Conservation (phyloP, 1,139 yeast species). For the Hansenula anomala region DNA sequence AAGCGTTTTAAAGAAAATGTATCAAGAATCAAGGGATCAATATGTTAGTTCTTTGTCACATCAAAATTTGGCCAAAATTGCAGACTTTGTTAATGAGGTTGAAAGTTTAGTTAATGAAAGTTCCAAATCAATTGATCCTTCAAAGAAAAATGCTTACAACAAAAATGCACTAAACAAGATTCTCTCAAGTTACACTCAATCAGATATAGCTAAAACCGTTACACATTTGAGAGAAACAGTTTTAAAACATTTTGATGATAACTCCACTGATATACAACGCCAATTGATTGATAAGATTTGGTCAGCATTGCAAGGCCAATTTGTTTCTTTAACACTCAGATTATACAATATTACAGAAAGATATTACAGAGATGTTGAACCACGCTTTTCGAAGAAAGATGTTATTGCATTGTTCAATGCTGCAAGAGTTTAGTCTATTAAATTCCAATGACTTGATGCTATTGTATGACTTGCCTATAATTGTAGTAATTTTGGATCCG, state of each 20-base stretch:
- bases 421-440: constrained; percentile 14
- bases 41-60: constrained; percentile 50
- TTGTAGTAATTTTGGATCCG: too few relatives aligned
- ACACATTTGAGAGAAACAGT: constrained; percentile 53
- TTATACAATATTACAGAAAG: constrained; percentile 36
- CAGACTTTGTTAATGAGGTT: constrained; percentile 63
- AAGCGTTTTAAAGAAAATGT: constrained; percentile 29
- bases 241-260: constrained; percentile 52
- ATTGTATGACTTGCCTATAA: too few relatives aligned
- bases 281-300: constrained; percentile 43
- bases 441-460: too few relatives aligned
- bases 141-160: constrained; percentile 61
- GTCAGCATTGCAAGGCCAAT: constrained; percentile 48
- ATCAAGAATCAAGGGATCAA: constrained; percentile 35
- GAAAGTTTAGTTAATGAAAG: constrained; percentile 43
- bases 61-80: constrained; percentile 57
- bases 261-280: constrained; percentile 24
- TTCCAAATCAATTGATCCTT: constrained; percentile 34
- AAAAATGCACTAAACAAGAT: constrained; percentile 55
- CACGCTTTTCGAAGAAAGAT: constrained; percentile 38
- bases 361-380: constrained; percentile 37
- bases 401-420: constrained; percentile 36
- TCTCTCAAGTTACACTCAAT: constrained; percentile 48
- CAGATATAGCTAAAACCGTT: constrained; percentile 54
- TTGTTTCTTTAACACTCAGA: constrained; percentile 36